Percentiles rank a stretch among this genome's conserved stretches.
Evolutionary conservation across 495 filamentous ascomycete species (phyloP).

Genomic region (Copromyces sp.): DNA sequence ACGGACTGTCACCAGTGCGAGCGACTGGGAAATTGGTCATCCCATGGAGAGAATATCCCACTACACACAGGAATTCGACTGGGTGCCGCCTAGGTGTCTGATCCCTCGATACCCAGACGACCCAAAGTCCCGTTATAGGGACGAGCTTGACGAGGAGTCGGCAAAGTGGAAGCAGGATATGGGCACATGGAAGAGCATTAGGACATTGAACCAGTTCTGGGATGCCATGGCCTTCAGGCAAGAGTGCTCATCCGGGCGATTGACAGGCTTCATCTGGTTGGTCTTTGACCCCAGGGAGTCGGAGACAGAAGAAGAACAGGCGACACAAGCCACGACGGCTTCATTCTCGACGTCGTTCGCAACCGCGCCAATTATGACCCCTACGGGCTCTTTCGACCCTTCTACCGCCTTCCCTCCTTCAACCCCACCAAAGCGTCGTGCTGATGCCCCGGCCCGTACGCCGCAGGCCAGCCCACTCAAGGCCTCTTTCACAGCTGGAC

Average conservation of each 20-base stretch:
- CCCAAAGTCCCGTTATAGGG: constrained; percentile 83
- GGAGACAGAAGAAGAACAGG: background rate
- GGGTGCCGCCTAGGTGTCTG: constrained; percentile 68
- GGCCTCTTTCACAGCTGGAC: background rate
- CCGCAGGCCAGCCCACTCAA: constrained; percentile 18
- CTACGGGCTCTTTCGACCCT: constrained; percentile 17
- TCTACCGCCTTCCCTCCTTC: constrained; percentile 14
- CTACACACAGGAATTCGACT: constrained; percentile 48
- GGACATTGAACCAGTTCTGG: constrained; percentile 85
- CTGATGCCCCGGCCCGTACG: constrained; percentile 8
- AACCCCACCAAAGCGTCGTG: constrained; percentile 24
- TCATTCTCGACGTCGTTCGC: background rate
- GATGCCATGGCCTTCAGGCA: constrained; percentile 96
- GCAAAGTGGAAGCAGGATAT: constrained; percentile 33
- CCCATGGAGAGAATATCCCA: constrained; percentile 51
- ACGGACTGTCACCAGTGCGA: constrained; percentile 30
- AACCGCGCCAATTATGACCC: constrained; percentile 3
- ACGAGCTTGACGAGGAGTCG: constrained; percentile 69
- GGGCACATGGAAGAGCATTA: constrained; percentile 74
- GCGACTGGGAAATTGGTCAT: constrained; percentile 44
- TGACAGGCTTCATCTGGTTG: constrained; percentile 93
- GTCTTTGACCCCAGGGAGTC: constrained; percentile 50
- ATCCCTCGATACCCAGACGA: constrained; percentile 92
- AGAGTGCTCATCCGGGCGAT: constrained; percentile 81
- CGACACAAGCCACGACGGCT: background rate